Conservation (phyloP, 345 rosid species). For the Rhodomyrtus tomentosa region DNA sequence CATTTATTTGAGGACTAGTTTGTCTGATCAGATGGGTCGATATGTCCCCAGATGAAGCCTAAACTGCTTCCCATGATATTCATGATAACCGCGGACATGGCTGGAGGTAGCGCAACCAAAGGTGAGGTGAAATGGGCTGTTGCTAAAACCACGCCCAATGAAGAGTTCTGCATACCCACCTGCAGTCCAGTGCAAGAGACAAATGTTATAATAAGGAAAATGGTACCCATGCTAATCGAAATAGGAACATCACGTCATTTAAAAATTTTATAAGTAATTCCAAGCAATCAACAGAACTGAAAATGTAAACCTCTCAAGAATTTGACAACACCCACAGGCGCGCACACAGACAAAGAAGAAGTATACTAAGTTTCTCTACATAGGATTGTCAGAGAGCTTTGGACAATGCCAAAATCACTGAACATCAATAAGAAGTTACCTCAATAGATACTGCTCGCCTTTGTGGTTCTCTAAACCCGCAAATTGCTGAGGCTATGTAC, state of each 20-base stretch:
- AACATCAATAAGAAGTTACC: constrained; percentile 9
- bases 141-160: constrained; percentile 56
- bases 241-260: neutral
- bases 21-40: constrained; percentile 13
- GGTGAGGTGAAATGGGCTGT: constrained; percentile 54
- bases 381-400: neutral
- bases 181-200: constrained; percentile 1
- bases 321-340: neutral
- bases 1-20: neutral
- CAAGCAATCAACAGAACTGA: neutral
- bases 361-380: neutral
- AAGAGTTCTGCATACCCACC: constrained; percentile 75
- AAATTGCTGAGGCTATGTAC: constrained; percentile 36
- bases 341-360: neutral
- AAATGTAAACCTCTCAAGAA: neutral
- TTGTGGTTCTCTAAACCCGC: constrained; percentile 38
- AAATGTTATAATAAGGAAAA: neutral
- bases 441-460: constrained; percentile 56
- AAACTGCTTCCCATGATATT: constrained; percentile 57
- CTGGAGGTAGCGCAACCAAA: constrained; percentile 42
- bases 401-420: neutral
- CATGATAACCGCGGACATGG: constrained; percentile 61
- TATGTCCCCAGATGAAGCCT: constrained; percentile 39
- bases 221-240: neutral
- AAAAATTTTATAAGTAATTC: neutral